phyloP scores from a whole-genome alignment of 306 rosid species.

The Quercus variabilis region DNA sequence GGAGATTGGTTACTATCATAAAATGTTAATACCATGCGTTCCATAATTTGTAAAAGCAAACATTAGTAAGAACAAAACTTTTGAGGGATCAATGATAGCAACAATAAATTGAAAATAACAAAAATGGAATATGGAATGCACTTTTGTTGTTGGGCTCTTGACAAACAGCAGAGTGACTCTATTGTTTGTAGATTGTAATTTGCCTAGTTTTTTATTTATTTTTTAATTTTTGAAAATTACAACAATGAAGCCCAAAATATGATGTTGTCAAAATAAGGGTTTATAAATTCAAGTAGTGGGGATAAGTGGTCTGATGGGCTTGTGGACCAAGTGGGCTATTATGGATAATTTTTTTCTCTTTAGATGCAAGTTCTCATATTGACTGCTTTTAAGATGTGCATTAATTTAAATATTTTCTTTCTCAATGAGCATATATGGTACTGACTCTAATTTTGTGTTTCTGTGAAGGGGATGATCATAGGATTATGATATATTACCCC shows the following conservation, averaged over 20 bases:
- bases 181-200: not conserved
- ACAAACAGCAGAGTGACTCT: not conserved
- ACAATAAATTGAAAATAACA: not conserved
- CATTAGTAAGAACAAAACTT: not conserved
- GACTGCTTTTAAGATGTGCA: slow-evolving; percentile 11
- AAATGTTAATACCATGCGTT: not conserved
- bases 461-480: slow-evolving; percentile 87
- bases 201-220: not conserved
- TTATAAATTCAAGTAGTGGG: too few species aligned
- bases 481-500: slow-evolving; percentile 98
- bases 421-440: slow-evolving; percentile 16
- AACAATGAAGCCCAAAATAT: not conserved
- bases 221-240: not conserved
- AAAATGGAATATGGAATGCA: not conserved
- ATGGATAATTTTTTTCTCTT: not conserved
- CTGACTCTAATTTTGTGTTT: slow-evolving; percentile 36
- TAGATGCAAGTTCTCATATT: slow-evolving; percentile 12
- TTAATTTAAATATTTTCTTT: slow-evolving; percentile 24
- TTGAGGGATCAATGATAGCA: not conserved
- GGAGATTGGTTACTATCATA: not conserved
- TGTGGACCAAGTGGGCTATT: too few species aligned
- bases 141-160: not conserved
- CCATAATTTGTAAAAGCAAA: not conserved
- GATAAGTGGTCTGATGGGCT: too few species aligned
- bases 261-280: not conserved